Conservation (phyloP, 805 yeast species). For the Saccharomyces kudriavzevii region DNA sequence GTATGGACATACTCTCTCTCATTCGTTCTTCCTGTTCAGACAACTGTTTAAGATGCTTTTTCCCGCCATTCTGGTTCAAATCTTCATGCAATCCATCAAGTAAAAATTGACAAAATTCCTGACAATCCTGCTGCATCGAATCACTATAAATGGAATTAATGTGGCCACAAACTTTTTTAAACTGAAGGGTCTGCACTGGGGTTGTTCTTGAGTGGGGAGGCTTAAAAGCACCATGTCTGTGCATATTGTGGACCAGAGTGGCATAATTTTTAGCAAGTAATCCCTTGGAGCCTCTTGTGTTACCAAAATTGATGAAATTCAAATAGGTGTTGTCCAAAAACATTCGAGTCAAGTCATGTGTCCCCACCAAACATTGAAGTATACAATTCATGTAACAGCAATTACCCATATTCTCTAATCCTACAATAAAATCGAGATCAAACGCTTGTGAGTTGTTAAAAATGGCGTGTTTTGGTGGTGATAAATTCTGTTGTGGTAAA, state of each 20-base stretch:
- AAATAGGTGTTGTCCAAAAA: slow-evolving; percentile 55
- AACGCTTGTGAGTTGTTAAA: slow-evolving; percentile 7
- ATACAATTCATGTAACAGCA: slow-evolving; percentile 90
- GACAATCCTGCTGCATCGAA: slow-evolving; percentile 86
- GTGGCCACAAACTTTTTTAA: slow-evolving; percentile 61
- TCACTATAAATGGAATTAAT: slow-evolving; percentile 71
- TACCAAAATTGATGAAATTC: slow-evolving; percentile 60
- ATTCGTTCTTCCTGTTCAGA: slow-evolving; percentile 62
- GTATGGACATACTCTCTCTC: slow-evolving; percentile 62
- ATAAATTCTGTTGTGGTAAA: slow-evolving; percentile 9
- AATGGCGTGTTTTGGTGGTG: neutral
- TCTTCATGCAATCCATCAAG: slow-evolving; percentile 90
- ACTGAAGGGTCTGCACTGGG: slow-evolving; percentile 50
- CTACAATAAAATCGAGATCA: slow-evolving; percentile 45
- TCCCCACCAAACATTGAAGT: slow-evolving; percentile 76
- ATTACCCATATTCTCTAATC: slow-evolving; percentile 76
- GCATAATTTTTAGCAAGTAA: slow-evolving; percentile 63
- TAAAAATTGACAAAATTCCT: slow-evolving; percentile 81
- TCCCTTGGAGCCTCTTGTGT: slow-evolving; percentile 73
- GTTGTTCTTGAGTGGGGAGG: slow-evolving; percentile 24
- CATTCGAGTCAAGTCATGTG: slow-evolving; percentile 54
- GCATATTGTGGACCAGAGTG: slow-evolving; percentile 47
- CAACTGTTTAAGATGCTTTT: slow-evolving; percentile 46
- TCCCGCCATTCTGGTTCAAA: slow-evolving; percentile 56
- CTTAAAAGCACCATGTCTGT: slow-evolving; percentile 29